Percentiles rank a stretch among this genome's conserved stretches.
Conservation (phyloP, 176 grass and related monocot genomes). For the Rhynchospora pubera region DNA sequence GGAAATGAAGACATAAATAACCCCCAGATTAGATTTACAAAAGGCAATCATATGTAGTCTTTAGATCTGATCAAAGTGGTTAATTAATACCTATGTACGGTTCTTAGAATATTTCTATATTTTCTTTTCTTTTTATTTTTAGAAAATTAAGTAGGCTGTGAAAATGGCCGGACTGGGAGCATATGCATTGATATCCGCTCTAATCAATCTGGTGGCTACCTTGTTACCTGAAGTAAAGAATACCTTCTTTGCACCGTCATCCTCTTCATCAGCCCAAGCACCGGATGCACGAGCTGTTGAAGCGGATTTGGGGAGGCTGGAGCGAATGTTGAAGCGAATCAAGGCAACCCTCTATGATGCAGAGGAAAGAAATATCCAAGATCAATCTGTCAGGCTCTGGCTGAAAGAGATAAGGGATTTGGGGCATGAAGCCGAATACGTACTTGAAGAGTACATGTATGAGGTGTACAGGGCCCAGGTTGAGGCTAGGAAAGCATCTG, state of each 20-base stretch:
- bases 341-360: slow-evolving; percentile 9
- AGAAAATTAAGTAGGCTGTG: neutral
- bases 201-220: neutral
- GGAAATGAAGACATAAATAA: too few relatives aligned
- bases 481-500: neutral
- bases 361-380: slow-evolving; percentile 16
- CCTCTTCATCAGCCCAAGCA: neutral
- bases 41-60: too few relatives aligned
- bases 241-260: neutral
- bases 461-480: neutral
- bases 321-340: slow-evolving; percentile 12
- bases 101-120: too few relatives aligned
- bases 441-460: slow-evolving; percentile 14
- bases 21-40: too few relatives aligned
- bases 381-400: slow-evolving; percentile 7
- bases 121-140: too few relatives aligned
- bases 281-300: neutral
- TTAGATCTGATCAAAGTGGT: too few relatives aligned
- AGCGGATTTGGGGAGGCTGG: neutral
- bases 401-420: slow-evolving; percentile 17
- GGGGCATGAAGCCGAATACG: slow-evolving; percentile 3
- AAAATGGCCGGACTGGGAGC: neutral
- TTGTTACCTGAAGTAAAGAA: neutral
- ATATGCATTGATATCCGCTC: neutral
- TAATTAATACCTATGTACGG: too few relatives aligned